phyloP scores from a whole-genome alignment of 371 early-diverging fungal genomes.

The Mucor racemosus region DNA sequence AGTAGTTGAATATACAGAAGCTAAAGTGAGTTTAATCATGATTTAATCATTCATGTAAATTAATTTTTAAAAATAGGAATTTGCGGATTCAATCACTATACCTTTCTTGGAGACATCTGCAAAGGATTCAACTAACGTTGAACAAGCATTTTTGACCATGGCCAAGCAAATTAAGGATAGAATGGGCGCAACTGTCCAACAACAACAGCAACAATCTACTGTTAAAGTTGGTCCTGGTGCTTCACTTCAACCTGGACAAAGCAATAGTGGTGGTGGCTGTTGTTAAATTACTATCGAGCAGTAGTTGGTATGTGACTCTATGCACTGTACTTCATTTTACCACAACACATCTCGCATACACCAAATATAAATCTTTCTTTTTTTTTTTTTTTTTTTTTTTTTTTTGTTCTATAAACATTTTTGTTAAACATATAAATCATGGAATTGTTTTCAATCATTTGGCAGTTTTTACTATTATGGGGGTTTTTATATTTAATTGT shows the following conservation, averaged over 20 bases:
- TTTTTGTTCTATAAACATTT: background rate
- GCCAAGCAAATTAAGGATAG: slow-evolving; percentile 88
- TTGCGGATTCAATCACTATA: slow-evolving; percentile 84
- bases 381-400: background rate
- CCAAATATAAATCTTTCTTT: background rate
- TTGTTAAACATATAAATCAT: slow-evolving; percentile 13
- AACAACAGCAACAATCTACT: slow-evolving; percentile 1
- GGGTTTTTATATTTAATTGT: slow-evolving; percentile 37
- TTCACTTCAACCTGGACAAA: background rate
- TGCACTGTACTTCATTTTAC: background rate
- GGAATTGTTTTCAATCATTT: slow-evolving; percentile 39
- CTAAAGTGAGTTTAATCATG: slow-evolving; percentile 42
- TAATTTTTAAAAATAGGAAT: slow-evolving; percentile 50
- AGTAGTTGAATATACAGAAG: slow-evolving; percentile 75
- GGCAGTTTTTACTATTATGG: slow-evolving; percentile 49
- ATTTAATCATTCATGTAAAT: background rate
- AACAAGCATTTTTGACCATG: slow-evolving; percentile 95
- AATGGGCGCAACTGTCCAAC: slow-evolving; percentile 38
- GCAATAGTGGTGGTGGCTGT: background rate
- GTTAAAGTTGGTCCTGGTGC: slow-evolving; percentile 7
- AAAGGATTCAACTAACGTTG: slow-evolving; percentile 93
- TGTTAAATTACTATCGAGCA: background rate
- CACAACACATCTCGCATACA: background rate
- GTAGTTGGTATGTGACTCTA: background rate
- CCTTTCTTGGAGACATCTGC: slow-evolving; percentile 95